Base-by-base conservation (phyloP, 441 rosid species). In the Arabidopsis hybrid region DNA sequence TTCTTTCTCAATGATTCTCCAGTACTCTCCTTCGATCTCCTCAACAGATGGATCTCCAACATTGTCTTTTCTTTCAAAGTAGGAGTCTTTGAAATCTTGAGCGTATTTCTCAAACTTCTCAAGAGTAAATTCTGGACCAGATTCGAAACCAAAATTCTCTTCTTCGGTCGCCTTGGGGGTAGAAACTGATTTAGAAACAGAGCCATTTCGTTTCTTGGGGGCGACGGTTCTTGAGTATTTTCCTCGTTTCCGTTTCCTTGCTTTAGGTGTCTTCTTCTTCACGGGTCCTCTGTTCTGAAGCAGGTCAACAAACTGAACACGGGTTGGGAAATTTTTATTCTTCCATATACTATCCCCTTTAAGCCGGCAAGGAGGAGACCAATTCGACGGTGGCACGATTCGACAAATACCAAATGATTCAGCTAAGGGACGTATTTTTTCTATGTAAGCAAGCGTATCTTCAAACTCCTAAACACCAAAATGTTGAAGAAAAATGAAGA, bases 261-360 rank as follows among this genome's bases (percentile, higher is more conserved):
- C 75, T 76, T 82, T 80, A 53, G 45, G 74, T 77, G 88, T 89
- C 78, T 26, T 60, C 63, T 56, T 59, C 13, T 80, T 84, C 91
- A 88, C 86, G 35, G 98, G 91, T 77, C 83, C 92, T 73, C 98
- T 78, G 77, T 91, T 94, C 69, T 89, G 97, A 60, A 91, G 95
- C 80, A 90, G 67, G 72, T 94, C 96, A 26, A 94, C 79, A 78
- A 76, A 82, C 83, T 90, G 95, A 74, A 87, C 86, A 59, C 96
- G 82, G 3, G 98, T 90, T 3, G 90, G 84, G 83, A 94, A 91
- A 82, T 89, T 89, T 64, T 81, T 79, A 80, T 21, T 14, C 70
- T 81, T 83, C 97, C 97, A 91, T 73, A 83, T 57, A 51, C 70
- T 56, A 78, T 77, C 85, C 65, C 81, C 87, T 65, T 83, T 87